Base-by-base conservation (phyloP, 352 stramenopile genomes). In the Phytopythium vexans region DNA sequence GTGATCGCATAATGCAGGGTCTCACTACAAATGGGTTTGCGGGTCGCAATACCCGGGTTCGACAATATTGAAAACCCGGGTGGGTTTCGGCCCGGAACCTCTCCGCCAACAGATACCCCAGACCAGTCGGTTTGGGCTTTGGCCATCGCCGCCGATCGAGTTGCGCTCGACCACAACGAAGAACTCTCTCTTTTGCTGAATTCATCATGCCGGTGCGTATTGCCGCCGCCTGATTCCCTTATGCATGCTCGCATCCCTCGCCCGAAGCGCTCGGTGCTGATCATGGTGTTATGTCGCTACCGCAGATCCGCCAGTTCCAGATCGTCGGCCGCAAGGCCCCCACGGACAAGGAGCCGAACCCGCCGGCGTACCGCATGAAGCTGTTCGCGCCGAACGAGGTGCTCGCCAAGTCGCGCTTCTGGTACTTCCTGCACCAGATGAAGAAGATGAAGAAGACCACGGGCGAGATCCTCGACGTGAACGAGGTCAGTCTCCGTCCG, bases 381-480 rank as follows among this genome's bases (percentile, higher is more conserved):
- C 70, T 96, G 52, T 99, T 99, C 75, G 96, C 95, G 35, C 92
- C 96, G 50, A 98, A 99, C 82, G 66, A 86, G 58, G 96, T 99
- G 57, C 92, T 98, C 56, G 97, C 97, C 64, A 98, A 99, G 87
- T 99, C 96, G 57, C 97, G 98, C 75, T 99, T 99, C 90, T 99
- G 97, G 97, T 99, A 99, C 88, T 99, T 99, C 85, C 95, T 99
- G 72, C 97, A 99, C 80, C 96, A 99, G 88, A 99, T 99, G 87
- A 95, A 97, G 69, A 99, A 99, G 90, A 99, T 99, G 97, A 99
- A 99, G 94, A 99, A 99, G 92, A 99, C 96, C 53, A 99, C 97
- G 49, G 98, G 97, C 74, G 97, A 99, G 81, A 99, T 99, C 76
- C 81, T 99, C 52, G 94, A 98, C 79, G 82, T 98, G 62, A 98